Evolutionary conservation across 345 rosid genomes (phyloP).

Genomic region (Boechera stricta): DNA sequence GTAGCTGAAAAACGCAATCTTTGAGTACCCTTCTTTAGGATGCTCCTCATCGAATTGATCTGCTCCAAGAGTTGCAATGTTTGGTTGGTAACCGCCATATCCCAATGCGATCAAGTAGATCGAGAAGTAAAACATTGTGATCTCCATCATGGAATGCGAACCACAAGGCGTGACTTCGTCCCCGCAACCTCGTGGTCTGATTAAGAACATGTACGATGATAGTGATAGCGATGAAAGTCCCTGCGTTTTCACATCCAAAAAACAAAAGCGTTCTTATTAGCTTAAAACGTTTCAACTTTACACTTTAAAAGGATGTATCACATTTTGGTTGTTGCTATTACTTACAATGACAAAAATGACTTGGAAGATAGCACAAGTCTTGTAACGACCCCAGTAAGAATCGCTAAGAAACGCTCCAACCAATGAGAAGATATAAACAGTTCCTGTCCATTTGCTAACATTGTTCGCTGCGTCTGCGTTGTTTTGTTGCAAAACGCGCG

Average conservation of each 20-base stretch:
- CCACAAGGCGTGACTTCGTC: conserved; percentile 68
- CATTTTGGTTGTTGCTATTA: neutral
- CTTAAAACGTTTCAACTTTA: neutral
- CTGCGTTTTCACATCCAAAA: conserved; percentile 49
- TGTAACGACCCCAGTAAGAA: conserved; percentile 99
- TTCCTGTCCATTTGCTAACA: conserved; percentile 99
- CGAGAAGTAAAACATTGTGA: conserved; percentile 79
- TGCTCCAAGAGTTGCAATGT: conserved; percentile 92
- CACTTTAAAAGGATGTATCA: neutral
- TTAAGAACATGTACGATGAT: conserved; percentile 75
- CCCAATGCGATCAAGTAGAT: conserved; percentile 91
- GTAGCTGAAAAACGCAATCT: conserved; percentile 95
- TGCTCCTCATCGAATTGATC: conserved; percentile 97
- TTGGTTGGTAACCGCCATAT: conserved; percentile 98
- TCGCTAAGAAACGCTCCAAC: conserved; percentile 98
- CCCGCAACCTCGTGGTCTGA: conserved; percentile 89
- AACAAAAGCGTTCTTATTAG: neutral
- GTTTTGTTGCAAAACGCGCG: conserved; percentile 87
- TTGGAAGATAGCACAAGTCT: conserved; percentile 97
- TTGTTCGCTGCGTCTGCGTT: conserved; percentile 98
- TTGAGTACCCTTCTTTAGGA: conserved; percentile 80
- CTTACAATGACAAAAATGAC: conserved; percentile 92
- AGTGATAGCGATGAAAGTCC: conserved; percentile 77
- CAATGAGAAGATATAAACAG: conserved; percentile 96
- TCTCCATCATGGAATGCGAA: conserved; percentile 70